These are phyloP conservation scores for Antarctomyces pellizariae DNA, from an alignment of 495 filamentous ascomycete genomes.

Conservation along the genomic window DNA sequence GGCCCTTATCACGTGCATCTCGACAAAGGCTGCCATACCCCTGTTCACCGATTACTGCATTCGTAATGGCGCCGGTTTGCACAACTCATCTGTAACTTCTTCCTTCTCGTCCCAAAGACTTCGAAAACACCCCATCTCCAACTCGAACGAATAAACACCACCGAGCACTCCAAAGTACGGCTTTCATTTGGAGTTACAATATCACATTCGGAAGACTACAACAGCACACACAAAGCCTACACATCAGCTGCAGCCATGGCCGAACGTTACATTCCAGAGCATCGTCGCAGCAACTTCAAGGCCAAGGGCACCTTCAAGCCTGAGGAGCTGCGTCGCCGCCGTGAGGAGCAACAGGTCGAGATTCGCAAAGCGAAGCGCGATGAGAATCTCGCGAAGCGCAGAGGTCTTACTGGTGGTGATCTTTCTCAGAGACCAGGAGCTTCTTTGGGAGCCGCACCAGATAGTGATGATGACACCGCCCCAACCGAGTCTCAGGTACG, in stretches of 20 bases:
- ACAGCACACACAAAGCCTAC: too few relatives aligned
- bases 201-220: too few relatives aligned
- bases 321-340: slow-evolving; percentile 93
- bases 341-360: slow-evolving; percentile 97
- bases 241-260: slow-evolving; percentile 43
- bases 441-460: slow-evolving; percentile 62
- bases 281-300: slow-evolving; percentile 98
- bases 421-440: slow-evolving; percentile 55
- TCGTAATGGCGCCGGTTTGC: too few relatives aligned
- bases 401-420: slow-evolving; percentile 69
- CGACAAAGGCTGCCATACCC: too few relatives aligned
- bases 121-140: too few relatives aligned
- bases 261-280: slow-evolving; percentile 97
- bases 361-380: slow-evolving; percentile 95
- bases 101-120: too few relatives aligned
- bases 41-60: too few relatives aligned
- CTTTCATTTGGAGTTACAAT: too few relatives aligned
- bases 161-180: too few relatives aligned
- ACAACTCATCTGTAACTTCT: too few relatives aligned
- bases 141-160: too few relatives aligned
- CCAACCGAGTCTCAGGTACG: slow-evolving; percentile 93
- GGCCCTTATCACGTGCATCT: too few relatives aligned
- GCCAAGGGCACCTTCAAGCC: slow-evolving; percentile 95
- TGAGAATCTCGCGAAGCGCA: slow-evolving; percentile 92
- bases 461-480: slow-evolving; percentile 90